Evolutionary conservation across 2,329 filamentous ascomycete species (phyloP), one percentile per base, ranked within the genome.

Genomic region (Penicillium sp.): DNA sequence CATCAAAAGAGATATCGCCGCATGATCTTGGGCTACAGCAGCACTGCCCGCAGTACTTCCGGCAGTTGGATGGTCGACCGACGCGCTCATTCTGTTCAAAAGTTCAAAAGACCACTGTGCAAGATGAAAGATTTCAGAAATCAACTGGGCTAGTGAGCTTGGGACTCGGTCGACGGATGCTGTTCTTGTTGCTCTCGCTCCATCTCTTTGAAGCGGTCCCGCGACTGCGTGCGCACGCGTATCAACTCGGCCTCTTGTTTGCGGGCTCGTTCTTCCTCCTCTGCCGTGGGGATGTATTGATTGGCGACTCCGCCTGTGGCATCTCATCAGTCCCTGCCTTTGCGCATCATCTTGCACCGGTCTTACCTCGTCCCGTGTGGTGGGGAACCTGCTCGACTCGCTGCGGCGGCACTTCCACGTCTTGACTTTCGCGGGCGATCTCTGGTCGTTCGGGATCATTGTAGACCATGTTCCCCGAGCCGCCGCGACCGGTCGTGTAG

Each of bases 401-500:
- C 42, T 62, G 43, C 4, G 58, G 57, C 14, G 59, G 58, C 6
- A 79, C 77, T 42, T 82, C 79, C 44, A 95, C 85, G 55, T 95
- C 89, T 65, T 96, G 90, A 28, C 80, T 80, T 37, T 79, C 73
- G 47, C 89, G 82, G 23, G 89, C 86, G 59, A 85, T 59, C 45
- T 76, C 73, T 6, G 78, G 74, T 46, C 69, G 79, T 28, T 72
- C 67, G 3, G 82, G 79, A 53, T 92, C 82, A 46, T 78, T 79
- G 59, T 82, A 81, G 32, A 84, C 80, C 83, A 95, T 94, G 70
- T 94, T 95, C 43, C 88, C 88, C 3, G 77, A 81, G 44, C 89
- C 89, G 39, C 89, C 89, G 35, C 89, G 84, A 39, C 89, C 89
- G 2, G 89, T 95, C 13, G 89, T 95, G 59, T 90, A 88, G 49